phyloP scores from a whole-genome alignment of 495 filamentous ascomycete species.

The Penicillium lividum region DNA sequence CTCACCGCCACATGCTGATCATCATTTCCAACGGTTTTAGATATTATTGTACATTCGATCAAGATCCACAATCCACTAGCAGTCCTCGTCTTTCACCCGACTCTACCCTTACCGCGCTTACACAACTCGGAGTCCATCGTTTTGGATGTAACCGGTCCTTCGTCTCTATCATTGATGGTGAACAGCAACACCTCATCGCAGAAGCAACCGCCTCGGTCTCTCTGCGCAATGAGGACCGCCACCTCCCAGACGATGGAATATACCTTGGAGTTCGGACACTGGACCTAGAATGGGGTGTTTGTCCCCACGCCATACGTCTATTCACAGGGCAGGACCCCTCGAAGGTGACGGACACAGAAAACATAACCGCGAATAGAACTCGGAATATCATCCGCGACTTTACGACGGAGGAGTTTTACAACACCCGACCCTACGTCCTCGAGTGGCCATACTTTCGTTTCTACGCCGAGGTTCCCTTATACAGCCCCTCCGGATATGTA shows the following conservation, averaged over 20 bases:
- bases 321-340: slow-evolving; percentile 31
- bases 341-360: slow-evolving; percentile 24
- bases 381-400: slow-evolving; percentile 56
- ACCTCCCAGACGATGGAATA: slow-evolving; percentile 40
- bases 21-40: slow-evolving; percentile 5
- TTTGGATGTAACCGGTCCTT: slow-evolving; percentile 55
- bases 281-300: slow-evolving; percentile 46
- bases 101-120: slow-evolving; percentile 61
- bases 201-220: slow-evolving; percentile 60
- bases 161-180: slow-evolving; percentile 61
- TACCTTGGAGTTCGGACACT: slow-evolving; percentile 48
- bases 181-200: slow-evolving; percentile 60
- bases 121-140: slow-evolving; percentile 61
- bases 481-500: slow-evolving; percentile 56
- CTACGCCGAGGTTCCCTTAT: slow-evolving; percentile 66
- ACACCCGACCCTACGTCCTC: slow-evolving; percentile 40
- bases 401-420: slow-evolving; percentile 48
- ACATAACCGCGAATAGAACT: slow-evolving; percentile 32
- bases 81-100: slow-evolving; percentile 43
- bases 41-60: slow-evolving; percentile 18
- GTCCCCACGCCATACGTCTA: slow-evolving; percentile 46
- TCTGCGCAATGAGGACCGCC: slow-evolving; percentile 35
- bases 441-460: slow-evolving; percentile 52
- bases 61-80: slow-evolving; percentile 2
- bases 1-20: neutral